These are phyloP conservation scores for Mrakia hoshinonis DNA, from an alignment of 768 basidiomycete genomes.

Conservation along the genomic window DNA sequence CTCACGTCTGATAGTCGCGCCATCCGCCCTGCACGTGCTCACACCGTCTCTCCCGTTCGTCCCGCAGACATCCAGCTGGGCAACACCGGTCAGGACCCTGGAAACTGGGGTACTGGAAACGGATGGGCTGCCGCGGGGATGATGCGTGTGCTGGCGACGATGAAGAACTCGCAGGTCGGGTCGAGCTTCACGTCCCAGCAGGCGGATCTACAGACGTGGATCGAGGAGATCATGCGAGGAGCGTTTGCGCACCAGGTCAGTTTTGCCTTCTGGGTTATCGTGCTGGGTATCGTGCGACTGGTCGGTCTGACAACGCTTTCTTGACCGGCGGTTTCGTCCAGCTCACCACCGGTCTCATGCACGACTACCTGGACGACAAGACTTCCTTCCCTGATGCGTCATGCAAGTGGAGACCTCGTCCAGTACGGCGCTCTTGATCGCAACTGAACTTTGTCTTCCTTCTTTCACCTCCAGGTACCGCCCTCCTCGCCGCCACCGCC, in stretches of 20 bases:
- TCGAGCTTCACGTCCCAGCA: constrained; percentile 32
- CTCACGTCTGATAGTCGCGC: too few species aligned
- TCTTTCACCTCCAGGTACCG: background rate
- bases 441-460: background rate
- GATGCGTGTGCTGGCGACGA: constrained; percentile 62
- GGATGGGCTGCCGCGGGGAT: constrained; percentile 86
- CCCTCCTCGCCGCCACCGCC: constrained; percentile 19
- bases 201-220: constrained; percentile 35
- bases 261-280: background rate
- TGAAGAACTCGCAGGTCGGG: constrained; percentile 45
- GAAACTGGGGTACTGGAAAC: constrained; percentile 54
- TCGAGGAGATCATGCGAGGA: constrained; percentile 33
- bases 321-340: too few species aligned
- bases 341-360: constrained; percentile 23
- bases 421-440: background rate
- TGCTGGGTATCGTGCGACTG: background rate
- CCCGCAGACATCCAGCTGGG: constrained; percentile 52
- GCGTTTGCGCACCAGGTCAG: constrained; percentile 29
- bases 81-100: constrained; percentile 1
- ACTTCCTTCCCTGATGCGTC: constrained; percentile 16
- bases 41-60: background rate
- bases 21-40: background rate
- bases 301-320: background rate
- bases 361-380: constrained; percentile 12
- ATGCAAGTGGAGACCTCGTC: background rate